phyloP scores from a whole-genome alignment of 75 land plant genomes.

The Chamaecyparis obtusa region DNA sequence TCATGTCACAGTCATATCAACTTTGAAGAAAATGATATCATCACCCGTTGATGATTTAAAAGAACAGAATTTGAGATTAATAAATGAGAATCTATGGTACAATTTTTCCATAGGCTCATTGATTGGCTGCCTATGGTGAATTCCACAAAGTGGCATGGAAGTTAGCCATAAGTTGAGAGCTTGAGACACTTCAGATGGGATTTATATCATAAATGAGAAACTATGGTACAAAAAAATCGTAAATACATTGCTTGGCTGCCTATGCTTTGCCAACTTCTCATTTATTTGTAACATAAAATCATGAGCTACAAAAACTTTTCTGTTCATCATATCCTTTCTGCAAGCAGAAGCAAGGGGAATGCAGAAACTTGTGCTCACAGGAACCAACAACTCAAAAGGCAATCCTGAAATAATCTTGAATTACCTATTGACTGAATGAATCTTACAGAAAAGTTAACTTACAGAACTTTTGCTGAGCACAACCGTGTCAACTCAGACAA shows the following conservation, averaged over 20 bases:
- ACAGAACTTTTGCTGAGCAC: slow-evolving; percentile 8
- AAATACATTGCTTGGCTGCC: neutral
- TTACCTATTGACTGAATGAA: neutral
- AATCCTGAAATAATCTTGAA: neutral
- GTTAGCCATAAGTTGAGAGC: neutral
- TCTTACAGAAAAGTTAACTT: neutral
- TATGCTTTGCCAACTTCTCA: slow-evolving; percentile 1
- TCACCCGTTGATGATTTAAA: neutral
- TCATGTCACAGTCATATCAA: neutral
- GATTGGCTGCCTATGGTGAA: slow-evolving; percentile 1
- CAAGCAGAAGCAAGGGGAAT: neutral
- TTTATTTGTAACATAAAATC: neutral
- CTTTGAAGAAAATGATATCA: neutral
- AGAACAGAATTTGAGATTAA: slow-evolving; percentile 2
- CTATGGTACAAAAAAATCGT: neutral
- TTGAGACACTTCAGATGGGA: neutral
- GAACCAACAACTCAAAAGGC: slow-evolving; percentile 1
- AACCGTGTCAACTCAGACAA: slow-evolving; percentile 24
- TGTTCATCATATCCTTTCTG: slow-evolving; percentile 1
- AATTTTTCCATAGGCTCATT: neutral
- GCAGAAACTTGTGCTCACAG: slow-evolving; percentile 3
- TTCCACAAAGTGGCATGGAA: neutral
- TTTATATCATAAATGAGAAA: neutral
- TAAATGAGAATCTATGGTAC: slow-evolving; percentile 6
- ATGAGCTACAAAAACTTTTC: neutral